Evolutionary conservation across 2,329 filamentous ascomycete genomes (phyloP).

Genomic region (Alternaria conjuncta): DNA sequence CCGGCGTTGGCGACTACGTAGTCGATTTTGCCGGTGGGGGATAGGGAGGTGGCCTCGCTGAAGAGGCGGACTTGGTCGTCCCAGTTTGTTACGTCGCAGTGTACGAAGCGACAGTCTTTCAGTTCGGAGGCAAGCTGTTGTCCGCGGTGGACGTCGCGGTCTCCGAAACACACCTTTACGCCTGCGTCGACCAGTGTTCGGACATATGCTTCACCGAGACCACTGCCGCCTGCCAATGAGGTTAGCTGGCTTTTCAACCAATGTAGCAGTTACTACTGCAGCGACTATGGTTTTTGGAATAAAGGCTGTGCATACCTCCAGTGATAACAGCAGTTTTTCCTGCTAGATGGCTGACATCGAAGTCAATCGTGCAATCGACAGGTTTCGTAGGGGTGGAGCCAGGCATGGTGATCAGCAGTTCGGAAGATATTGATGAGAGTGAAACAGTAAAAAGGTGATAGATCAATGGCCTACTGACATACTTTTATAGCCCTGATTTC

Average conservation of each 20-base stretch:
- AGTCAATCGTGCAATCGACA: not conserved
- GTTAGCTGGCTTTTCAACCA: not conserved
- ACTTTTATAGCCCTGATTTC: not conserved
- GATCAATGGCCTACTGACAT: not conserved
- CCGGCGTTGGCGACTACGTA: conserved; percentile 18
- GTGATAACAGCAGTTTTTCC: not conserved
- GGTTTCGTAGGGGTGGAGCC: not conserved
- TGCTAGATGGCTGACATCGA: not conserved
- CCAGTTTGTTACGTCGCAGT: conserved; percentile 14
- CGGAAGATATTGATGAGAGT: not conserved
- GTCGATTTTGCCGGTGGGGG: not conserved
- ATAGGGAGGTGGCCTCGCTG: not conserved
- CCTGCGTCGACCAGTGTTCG: not conserved
- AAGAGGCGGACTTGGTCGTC: conserved; percentile 13
- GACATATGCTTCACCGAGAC: not conserved
- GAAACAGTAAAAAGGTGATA: not conserved
- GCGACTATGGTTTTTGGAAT: not conserved
- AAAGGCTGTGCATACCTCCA: not conserved
- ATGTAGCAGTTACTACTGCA: not conserved
- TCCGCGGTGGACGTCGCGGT: not conserved
- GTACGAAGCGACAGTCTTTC: conserved; percentile 1
- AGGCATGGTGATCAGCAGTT: not conserved
- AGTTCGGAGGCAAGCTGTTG: not conserved
- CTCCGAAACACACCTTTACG: not conserved
- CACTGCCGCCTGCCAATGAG: not conserved